These are phyloP conservation scores for Fonsecaea pedrosoi DNA, from an alignment of 2,329 filamentous ascomycete species.

Conservation along the genomic window DNA sequence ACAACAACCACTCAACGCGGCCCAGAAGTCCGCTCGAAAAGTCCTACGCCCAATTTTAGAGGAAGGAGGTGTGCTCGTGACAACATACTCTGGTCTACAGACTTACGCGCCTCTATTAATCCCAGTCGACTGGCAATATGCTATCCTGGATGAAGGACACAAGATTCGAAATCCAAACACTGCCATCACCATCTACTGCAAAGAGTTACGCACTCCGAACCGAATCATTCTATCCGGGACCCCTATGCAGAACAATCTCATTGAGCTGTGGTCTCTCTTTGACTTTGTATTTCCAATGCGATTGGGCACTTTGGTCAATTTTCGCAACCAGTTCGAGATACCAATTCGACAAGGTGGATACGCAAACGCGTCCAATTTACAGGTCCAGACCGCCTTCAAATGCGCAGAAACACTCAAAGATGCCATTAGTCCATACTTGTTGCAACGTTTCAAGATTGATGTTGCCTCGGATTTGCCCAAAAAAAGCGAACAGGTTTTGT, in stretches of 20 bases:
- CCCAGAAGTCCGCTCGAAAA: constrained; percentile 73
- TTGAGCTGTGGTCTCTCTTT: constrained; percentile 95
- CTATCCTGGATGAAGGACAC: constrained; percentile 94
- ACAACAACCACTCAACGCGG: constrained; percentile 57
- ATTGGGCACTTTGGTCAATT: constrained; percentile 87
- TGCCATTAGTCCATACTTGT: constrained; percentile 87
- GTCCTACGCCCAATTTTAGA: constrained; percentile 82
- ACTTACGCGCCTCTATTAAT: constrained; percentile 85
- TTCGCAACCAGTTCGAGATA: constrained; percentile 88
- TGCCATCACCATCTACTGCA: constrained; percentile 92
- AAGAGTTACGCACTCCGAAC: constrained; percentile 87
- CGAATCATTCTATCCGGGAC: constrained; percentile 94
- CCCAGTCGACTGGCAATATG: constrained; percentile 87
- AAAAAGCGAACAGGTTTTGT: constrained; percentile 94
- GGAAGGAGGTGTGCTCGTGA: constrained; percentile 91
- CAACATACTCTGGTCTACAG: constrained; percentile 94
- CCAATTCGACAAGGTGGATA: constrained; percentile 94
- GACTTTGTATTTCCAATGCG: constrained; percentile 98
- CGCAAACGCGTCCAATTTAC: constrained; percentile 89
- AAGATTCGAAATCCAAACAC: constrained; percentile 98
- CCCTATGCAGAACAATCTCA: constrained; percentile 95
- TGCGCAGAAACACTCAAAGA: constrained; percentile 94
- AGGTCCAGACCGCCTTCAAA: constrained; percentile 92
- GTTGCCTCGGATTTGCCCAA: constrained; percentile 92
- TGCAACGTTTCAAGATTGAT: constrained; percentile 91